Evolutionary conservation across 495 filamentous ascomycete genomes (phyloP), one percentile per base, ranked within the genome.

Genomic region (Penicillium verhagenii): DNA sequence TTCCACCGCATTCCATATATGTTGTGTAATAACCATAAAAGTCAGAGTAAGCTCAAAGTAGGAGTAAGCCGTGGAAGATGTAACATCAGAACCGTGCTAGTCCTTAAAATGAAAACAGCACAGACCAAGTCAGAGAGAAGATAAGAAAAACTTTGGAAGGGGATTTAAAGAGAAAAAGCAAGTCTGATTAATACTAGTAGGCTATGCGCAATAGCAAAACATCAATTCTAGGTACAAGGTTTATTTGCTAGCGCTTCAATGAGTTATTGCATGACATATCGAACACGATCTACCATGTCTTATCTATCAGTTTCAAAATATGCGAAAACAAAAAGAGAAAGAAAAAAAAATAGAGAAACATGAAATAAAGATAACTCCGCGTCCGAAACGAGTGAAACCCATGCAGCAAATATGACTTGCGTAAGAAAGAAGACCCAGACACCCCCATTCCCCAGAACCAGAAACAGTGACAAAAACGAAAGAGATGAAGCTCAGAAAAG

Each of bases 221-320:
- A 44, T 13, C 40, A 48, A 50, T 31, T 14, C 14, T 45, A 52
- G 45, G 45, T 21, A 47, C n/a, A 33, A 35, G 29, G 38, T 52
- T 43, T 43, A 52, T 58, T 46, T 44, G 44, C 35, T 42, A 25
- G 23, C 38, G 37, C 31, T 44, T 60, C 45, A 52, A 56, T 56
- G 38, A 56, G 24, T 53, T 50, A 53, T 58, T 19, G 56, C 45
- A 58, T 54, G 56, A 16, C 56, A 58, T 6, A 40, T 58, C 38
- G 28, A 21, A 48, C 43, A 53, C 33, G 18, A 54, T 58, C 37
- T 38, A 14, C 13, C 18, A 16, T 23, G 20, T 13, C 40, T 19
- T 26, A 53, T 59, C 52, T 59, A 63, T 56, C 35, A 18, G 29
- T 10, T 50, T 39, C 14, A 23, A 40, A 47, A 19, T 8, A 58